These are phyloP conservation scores for Nicotiana sylvestris DNA, from an alignment of 257 asterid species.

Conservation along the genomic window DNA sequence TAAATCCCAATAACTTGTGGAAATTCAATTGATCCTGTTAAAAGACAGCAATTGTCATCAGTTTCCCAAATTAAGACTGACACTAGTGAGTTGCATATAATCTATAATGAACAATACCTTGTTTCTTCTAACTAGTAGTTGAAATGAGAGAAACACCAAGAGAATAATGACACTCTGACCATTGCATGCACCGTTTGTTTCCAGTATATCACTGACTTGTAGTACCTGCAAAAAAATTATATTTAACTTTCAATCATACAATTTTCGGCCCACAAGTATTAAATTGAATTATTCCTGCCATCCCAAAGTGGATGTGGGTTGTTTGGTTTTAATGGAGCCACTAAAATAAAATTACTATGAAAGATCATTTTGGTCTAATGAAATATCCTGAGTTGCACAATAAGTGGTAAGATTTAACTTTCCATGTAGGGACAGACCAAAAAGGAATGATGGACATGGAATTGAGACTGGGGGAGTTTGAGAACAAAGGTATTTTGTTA, in stretches of 20 bases:
- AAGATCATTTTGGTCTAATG: not conserved
- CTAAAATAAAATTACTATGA: not conserved
- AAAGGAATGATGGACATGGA: slow-evolving; percentile 1
- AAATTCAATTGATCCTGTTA: slow-evolving; percentile 82
- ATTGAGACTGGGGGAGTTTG: not conserved
- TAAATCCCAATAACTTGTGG: slow-evolving; percentile 77
- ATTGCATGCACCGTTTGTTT: slow-evolving; percentile 85
- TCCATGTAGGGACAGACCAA: not conserved
- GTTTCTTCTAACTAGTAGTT: slow-evolving; percentile 84
- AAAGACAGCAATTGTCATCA: slow-evolving; percentile 21
- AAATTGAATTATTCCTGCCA: not conserved
- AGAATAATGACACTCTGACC: slow-evolving; percentile 81
- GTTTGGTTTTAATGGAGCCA: not conserved
- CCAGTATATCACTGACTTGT: slow-evolving; percentile 93
- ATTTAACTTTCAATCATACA: not conserved
- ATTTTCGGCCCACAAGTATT: not conserved
- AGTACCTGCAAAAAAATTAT: slow-evolving; percentile 58
- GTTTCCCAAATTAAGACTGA: slow-evolving; percentile 3
- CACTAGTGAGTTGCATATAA: not conserved
- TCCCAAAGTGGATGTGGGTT: not conserved
- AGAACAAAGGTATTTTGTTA: not conserved
- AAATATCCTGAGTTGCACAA: not conserved
- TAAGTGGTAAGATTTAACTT: not conserved
- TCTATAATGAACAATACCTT: slow-evolving; percentile 42
- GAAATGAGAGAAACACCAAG: slow-evolving; percentile 87